Conservation (phyloP, 192 early-diverging fungal genomes). For the Linnemannia elongata region DNA sequence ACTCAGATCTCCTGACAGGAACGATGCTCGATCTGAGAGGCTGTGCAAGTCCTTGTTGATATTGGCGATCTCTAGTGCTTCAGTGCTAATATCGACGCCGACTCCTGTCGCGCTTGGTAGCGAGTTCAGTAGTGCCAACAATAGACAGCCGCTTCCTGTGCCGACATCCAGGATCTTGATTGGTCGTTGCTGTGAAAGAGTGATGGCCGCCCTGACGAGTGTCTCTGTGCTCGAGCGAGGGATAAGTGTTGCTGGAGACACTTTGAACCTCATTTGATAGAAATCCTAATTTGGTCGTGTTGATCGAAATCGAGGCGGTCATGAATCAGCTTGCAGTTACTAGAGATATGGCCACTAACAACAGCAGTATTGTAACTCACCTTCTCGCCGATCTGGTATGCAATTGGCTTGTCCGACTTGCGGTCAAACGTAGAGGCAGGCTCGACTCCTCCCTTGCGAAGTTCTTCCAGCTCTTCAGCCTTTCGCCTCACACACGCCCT, state of each 20-base stretch:
- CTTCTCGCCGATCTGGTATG: conserved; percentile 67
- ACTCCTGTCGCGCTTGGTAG: conserved; percentile 57
- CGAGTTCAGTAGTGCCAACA: conserved; percentile 67
- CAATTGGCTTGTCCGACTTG: conserved; percentile 55
- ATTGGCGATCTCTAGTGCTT: conserved; percentile 66
- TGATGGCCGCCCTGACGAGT: conserved; percentile 67
- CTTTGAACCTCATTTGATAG: conserved; percentile 66
- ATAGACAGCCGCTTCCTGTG: conserved; percentile 80
- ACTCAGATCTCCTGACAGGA: conserved; percentile 62
- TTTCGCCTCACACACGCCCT: conserved; percentile 62
- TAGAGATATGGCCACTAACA: too few species aligned
- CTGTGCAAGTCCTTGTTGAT: conserved; percentile 60
- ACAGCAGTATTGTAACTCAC: conserved; percentile 21
- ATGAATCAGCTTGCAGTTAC: not conserved
- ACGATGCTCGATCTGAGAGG: conserved; percentile 46
- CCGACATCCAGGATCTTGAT: conserved; percentile 74
- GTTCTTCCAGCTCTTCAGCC: conserved; percentile 57
- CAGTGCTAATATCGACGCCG: conserved; percentile 75
- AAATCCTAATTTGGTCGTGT: conserved; percentile 60
- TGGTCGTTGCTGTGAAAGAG: not conserved
- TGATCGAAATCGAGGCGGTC: too few species aligned
- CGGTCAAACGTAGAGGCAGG: conserved; percentile 29
- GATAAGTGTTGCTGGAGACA: conserved; percentile 76
- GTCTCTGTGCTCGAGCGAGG: conserved; percentile 79
- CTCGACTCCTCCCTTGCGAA: conserved; percentile 52